Percentiles rank a stretch among this genome's conserved stretches.
These are phyloP conservation scores for Fomitopsis serialis DNA, from an alignment of 768 basidiomycete species.

Conservation along the genomic window DNA sequence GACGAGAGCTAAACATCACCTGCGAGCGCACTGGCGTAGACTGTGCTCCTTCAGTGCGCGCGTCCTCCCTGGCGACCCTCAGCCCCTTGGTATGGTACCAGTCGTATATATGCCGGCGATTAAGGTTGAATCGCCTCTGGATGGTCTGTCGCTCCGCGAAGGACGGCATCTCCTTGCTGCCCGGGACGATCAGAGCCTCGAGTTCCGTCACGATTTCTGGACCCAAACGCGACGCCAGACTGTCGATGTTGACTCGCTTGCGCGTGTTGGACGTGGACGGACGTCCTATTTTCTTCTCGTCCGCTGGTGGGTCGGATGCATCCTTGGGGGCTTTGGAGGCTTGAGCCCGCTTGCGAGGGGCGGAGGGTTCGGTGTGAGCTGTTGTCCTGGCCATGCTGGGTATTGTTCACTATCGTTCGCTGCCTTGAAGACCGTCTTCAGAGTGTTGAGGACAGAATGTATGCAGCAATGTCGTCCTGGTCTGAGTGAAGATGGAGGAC, in stretches of 20 bases:
- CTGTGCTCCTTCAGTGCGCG: conserved; percentile 12
- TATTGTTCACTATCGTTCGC: neutral
- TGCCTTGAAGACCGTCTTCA: no score
- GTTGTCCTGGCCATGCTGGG: neutral
- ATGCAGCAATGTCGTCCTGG: no score
- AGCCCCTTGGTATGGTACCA: conserved; percentile 61
- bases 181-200: conserved; percentile 64
- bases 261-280: conserved; percentile 11
- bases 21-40: conserved; percentile 11
- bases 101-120: conserved; percentile 73
- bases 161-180: conserved; percentile 69
- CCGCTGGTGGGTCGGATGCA: no score
- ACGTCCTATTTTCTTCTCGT: neutral
- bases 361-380: neutral
- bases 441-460: no score
- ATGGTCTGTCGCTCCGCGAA: conserved; percentile 66
- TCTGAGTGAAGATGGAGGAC: no score
- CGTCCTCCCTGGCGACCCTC: conserved; percentile 23
- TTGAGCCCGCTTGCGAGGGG: neutral
- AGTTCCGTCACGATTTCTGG: conserved; percentile 66
- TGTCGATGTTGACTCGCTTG: conserved; percentile 60
- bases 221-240: conserved; percentile 60
- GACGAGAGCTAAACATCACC: neutral
- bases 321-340: neutral
- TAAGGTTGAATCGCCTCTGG: conserved; percentile 64